Evolutionary conservation across 306 rosid species (phyloP), one percentile per base, ranked within the genome.

Genomic region (Pyrus pyrifolia): DNA sequence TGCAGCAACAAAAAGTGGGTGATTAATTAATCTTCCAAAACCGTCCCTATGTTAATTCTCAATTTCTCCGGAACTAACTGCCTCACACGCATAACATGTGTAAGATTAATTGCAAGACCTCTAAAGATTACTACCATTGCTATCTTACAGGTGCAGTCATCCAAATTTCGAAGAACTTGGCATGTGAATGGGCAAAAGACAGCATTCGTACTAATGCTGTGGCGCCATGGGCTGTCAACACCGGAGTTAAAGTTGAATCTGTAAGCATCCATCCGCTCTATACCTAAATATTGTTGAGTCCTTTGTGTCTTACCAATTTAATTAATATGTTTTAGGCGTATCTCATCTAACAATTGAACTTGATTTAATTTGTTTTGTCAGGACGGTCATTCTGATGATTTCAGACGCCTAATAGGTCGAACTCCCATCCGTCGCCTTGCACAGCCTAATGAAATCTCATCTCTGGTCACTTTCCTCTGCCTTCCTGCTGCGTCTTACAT

Each of bases 161-260:
- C 65, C 97, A 90, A 64, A n/a, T 83, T n/a, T 80, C 92, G 4
- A 87, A 60, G 81, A 91, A 86, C 82, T 55, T 89, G 58, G 92
- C 94, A 8, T 72, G 86, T 15, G 92, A 91, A 75, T 91, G 97
- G 97, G 91, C 87, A 52, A 85, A 83, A 84, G 97, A 91, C 72
- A 79, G 76, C 6, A 89, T 87, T 62, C 87, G 93, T 5, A 67
- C 80, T 8, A 91, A 85, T 59, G 45, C 71, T 52, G 92, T 91
- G 12, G 91, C 92, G 33, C 91, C 97, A 13, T 86, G 92, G 78
- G 8, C 66, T 14, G 75, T 78, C 14, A 78, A 3, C 67, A 87
- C 83, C 23, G 77, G 69, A 2, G 59, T 3, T 9, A 27, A 73
- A 60, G 44, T 27, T 58, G 62, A 58, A 27, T 25, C 21, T 11